Conservation (phyloP, 2,329 filamentous ascomycete species). For the Fusarium pilosicola region DNA sequence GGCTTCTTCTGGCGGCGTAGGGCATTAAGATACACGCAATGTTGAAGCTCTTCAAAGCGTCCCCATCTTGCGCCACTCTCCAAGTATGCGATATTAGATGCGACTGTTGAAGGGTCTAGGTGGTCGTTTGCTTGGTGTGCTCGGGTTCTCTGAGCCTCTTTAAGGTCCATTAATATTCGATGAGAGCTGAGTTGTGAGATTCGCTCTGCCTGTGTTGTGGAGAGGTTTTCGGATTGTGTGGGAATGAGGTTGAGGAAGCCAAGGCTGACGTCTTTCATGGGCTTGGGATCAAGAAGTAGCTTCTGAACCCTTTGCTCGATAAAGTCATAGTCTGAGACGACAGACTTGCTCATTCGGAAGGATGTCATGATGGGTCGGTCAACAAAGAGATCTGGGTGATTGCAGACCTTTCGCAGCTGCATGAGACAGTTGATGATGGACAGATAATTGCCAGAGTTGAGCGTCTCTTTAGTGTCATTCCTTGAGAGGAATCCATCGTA, state of each 20-base stretch:
- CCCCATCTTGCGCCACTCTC: constrained; percentile 76
- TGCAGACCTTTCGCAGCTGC: constrained; percentile 97
- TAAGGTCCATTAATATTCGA: constrained; percentile 73
- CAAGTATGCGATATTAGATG: constrained; percentile 76
- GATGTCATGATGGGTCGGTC: constrained; percentile 97
- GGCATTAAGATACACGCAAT: constrained; percentile 82
- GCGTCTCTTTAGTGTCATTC: constrained; percentile 86
- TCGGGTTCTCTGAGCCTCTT: constrained; percentile 74
- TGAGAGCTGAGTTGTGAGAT: constrained; percentile 76
- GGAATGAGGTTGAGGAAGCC: constrained; percentile 84
- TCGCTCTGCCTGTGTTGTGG: constrained; percentile 61
- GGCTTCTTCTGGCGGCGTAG: constrained; percentile 83
- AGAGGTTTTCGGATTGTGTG: constrained; percentile 73
- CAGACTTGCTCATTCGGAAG: constrained; percentile 87
- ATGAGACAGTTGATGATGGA: constrained; percentile 99
- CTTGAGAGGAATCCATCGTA: constrained; percentile 97
- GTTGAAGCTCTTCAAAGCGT: constrained; percentile 81
- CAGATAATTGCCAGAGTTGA: constrained; percentile 93
- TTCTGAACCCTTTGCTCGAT: constrained; percentile 77
- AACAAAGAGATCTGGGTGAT: constrained; percentile 96
- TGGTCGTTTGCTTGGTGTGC: constrained; percentile 64
- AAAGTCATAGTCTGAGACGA: constrained; percentile 76
- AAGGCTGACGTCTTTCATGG: constrained; percentile 73
- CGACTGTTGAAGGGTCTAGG: constrained; percentile 73
- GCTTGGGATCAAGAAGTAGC: constrained; percentile 69